A percentile compares a stretch with the other conserved stretches of the same genome.
These are phyloP conservation scores for Dioscorea dumetorum DNA, from an alignment of 106 monocot species.

Conservation along the genomic window DNA sequence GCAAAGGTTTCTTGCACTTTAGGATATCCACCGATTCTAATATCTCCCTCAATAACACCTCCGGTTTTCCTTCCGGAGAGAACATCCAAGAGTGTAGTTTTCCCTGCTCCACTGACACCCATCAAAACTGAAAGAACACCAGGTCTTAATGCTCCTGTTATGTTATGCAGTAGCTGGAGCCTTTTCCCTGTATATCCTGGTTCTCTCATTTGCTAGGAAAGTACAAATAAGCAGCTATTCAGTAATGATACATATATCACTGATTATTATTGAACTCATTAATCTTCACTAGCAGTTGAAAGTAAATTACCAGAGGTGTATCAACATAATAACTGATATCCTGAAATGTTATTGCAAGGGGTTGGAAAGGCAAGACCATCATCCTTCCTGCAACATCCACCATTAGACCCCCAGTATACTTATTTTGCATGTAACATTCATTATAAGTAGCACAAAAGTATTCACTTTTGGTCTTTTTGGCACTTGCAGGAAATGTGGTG, in stretches of 20 bases:
- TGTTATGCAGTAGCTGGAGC: constrained; percentile 59
- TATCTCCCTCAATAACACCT: constrained; percentile 61
- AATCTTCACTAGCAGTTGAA: background rate
- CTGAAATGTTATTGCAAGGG: constrained; percentile 53
- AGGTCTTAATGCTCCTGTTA: constrained; percentile 63
- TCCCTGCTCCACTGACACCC: constrained; percentile 81
- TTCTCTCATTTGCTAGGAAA: constrained; percentile 59
- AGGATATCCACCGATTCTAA: constrained; percentile 66
- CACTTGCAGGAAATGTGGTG: no score
- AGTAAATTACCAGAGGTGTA: constrained; percentile 40
- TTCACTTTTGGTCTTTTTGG: no score
- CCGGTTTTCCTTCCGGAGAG: constrained; percentile 86
- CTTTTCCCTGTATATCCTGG: constrained; percentile 41
- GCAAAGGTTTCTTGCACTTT: constrained; percentile 70
- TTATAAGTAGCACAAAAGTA: no score
- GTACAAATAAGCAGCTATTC: background rate
- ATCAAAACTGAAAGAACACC: constrained; percentile 65
- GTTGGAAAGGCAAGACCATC: constrained; percentile 55
- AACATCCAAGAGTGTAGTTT: constrained; percentile 81
- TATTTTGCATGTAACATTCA: no score
- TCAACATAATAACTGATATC: constrained; percentile 68
- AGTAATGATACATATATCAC: no score
- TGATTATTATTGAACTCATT: background rate
- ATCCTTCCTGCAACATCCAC: constrained; percentile 33
- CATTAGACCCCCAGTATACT: no score